Evolutionary conservation across 805 yeast genomes (phyloP), one percentile per base, ranked within the genome.

Genomic region (Ogataea pignaliae): DNA sequence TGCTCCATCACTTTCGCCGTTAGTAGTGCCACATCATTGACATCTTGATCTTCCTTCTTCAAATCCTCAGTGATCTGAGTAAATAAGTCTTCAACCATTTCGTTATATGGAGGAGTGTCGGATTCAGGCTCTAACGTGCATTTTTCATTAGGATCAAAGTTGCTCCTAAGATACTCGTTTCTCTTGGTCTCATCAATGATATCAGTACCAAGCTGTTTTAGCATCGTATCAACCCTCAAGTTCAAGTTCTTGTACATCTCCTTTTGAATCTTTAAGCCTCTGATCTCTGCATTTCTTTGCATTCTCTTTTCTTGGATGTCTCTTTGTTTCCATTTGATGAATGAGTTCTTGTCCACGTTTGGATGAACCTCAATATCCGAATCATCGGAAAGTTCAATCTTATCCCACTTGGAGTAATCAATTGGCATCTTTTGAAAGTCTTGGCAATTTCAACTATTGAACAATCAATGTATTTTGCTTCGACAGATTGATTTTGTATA

Each of bases 321-420:
- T 58, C 96, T 85, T 68, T 93, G 99, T 61, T 88, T 91, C 99
- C 98, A 91, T 47, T 81, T 79, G 56, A 93, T 88, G 54, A 93
- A 91, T 1, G 98, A 90, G 34, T 70, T 71, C 62, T 93, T 93
- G 64, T 93, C 99, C 29, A 93, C 99, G 60, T 93, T 93, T 47
- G 98, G 99, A 62, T 93, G 99, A 13, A 91, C 98, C 59, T 93
- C 99, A 39, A 93, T 72, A 58, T 93, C 99, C 9, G 97, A 88
- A 65, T 93, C 99, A 63, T 93, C 99, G 16, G 97, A 88, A 34
- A 93, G 70, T 64, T 93, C 99, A 46, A 93, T 79, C 62, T 88
- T 88, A 66, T 93, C 99, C 98, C 99, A 93, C 63, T 91, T 93
- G 10, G 97, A 88, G 67, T 93, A 93, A 64, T 93, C 99, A 52